phyloP scores from a whole-genome alignment of 148 eudicot genomes.

The Cornus controversa region DNA sequence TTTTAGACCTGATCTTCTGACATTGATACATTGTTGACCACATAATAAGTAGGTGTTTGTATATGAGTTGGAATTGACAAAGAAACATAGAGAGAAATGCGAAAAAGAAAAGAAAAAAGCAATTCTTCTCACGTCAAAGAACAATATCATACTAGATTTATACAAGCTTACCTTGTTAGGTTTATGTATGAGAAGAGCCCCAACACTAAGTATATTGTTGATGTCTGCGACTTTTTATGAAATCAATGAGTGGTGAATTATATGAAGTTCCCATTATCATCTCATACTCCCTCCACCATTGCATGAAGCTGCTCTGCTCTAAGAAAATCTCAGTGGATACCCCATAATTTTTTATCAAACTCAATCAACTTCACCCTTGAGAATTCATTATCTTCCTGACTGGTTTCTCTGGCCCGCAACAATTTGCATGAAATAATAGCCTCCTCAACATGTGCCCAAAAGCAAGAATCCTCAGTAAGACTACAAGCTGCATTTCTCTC shows the following conservation, averaged over 20 bases:
- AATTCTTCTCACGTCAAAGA: no score
- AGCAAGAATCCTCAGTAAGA: slow-evolving; percentile 39
- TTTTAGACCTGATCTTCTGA: no score
- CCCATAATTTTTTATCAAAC: slow-evolving; percentile 18
- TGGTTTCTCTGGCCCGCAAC: slow-evolving; percentile 1
- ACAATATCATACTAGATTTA: no score
- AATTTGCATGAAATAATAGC: slow-evolving; percentile 15
- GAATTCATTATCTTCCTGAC: not conserved
- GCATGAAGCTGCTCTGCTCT: slow-evolving; percentile 33
- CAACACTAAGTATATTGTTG: slow-evolving; percentile 11
- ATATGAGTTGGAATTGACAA: no score
- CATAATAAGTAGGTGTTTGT: no score
- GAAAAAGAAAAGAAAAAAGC: no score
- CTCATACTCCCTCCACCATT: slow-evolving; percentile 31
- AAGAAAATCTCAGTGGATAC: slow-evolving; percentile 30
- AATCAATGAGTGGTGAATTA: slow-evolving; percentile 17
- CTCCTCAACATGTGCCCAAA: slow-evolving; percentile 45
- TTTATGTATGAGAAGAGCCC: no score
- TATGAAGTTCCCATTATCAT: slow-evolving; percentile 7
- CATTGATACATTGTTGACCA: no score
- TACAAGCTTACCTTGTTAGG: no score
- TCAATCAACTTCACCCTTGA: not conserved
- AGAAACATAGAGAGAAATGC: no score
- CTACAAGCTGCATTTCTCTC: slow-evolving; percentile 18
- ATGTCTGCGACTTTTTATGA: slow-evolving; percentile 16